Evolutionary conservation across 495 filamentous ascomycete genomes (phyloP).

Genomic region (Cercophora newfieldiana): DNA sequence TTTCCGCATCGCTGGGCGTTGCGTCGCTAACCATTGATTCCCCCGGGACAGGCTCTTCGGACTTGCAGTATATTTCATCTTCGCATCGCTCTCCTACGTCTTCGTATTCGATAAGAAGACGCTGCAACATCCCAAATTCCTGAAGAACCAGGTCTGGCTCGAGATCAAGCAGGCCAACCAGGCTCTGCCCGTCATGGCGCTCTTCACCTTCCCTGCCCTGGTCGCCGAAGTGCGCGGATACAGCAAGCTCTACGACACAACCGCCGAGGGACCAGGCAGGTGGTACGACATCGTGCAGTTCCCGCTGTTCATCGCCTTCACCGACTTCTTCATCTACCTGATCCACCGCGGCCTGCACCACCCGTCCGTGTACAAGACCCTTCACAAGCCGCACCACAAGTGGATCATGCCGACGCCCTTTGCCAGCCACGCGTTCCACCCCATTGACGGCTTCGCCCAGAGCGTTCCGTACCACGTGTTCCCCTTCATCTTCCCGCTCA

Average conservation of each 20-base stretch:
- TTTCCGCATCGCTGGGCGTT: background rate
- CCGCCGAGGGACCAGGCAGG: slow-evolving; percentile 67
- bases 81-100: slow-evolving; percentile 78
- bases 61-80: slow-evolving; percentile 78
- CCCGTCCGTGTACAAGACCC: slow-evolving; percentile 75
- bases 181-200: slow-evolving; percentile 78
- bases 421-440: slow-evolving; percentile 93
- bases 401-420: slow-evolving; percentile 99
- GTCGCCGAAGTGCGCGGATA: slow-evolving; percentile 81
- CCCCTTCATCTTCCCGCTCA: slow-evolving; percentile 88
- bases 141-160: slow-evolving; percentile 86
- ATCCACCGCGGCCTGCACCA: slow-evolving; percentile 91
- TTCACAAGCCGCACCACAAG: slow-evolving; percentile 98
- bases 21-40: slow-evolving; percentile 8
- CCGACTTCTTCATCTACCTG: slow-evolving; percentile 92
- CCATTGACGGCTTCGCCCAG: slow-evolving; percentile 90
- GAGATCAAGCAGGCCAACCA: slow-evolving; percentile 79
- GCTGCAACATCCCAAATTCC: slow-evolving; percentile 88
- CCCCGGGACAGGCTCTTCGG: slow-evolving; percentile 72
- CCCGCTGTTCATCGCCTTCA: slow-evolving; percentile 89
- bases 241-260: slow-evolving; percentile 80
- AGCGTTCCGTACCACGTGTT: slow-evolving; percentile 91
- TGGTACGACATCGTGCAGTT: slow-evolving; percentile 86
- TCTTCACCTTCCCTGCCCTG: slow-evolving; percentile 82
- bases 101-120: slow-evolving; percentile 94